Base-by-base conservation (phyloP, 768 basidiomycete genomes). In the Dendrothele bispora region DNA sequence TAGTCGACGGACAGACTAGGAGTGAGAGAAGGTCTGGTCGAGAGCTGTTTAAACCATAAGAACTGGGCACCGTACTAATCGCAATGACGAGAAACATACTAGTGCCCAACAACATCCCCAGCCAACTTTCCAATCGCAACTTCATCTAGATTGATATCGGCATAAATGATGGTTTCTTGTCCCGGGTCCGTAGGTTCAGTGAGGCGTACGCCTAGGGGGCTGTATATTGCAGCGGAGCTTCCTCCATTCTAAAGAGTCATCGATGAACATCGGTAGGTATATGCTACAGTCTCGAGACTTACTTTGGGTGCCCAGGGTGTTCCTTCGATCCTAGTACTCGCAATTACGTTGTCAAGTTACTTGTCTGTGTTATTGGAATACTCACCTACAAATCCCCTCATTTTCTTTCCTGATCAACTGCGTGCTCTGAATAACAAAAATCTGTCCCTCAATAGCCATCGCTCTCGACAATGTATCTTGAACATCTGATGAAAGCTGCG, bases 171-270 rank as follows among this genome's bases (percentile, higher is more conserved):
- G 10, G 34, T 38, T 28, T 56, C 55, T 32, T 54, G 38, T 29
- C 48, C 44, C 15, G 55, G 49, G 6, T 50, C 24, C 2, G 48
- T 50, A 2, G 50, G 38, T 8, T 39, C 18, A 3, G 56, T 55
- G 11, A 57, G 36, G 14, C 46, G 50, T 2, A 27, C 44, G 18
- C 56, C 54, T 22, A 52, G 45, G 6, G 54, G 56, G n/a, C 40
- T 51, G 35, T 55, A 57, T 7, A 57, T 55, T 15, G 56, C 56
- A 18, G 56, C 50, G 44, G 52, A 55, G 20, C 56, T 54, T 15
- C 56, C 56, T 7, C 56, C 56, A 22, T 24, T 34, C 56, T 55
- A 22, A 10, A 2, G 7, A 10, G 22, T 6, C 20, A 39, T 36
- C 4, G 37, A 22, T n/a, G n/a, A n/a, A n/a, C n/a, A n/a, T n/a